Evolutionary conservation across 441 rosid genomes (phyloP).

Genomic region (Euphorbia schlechtendalii): DNA sequence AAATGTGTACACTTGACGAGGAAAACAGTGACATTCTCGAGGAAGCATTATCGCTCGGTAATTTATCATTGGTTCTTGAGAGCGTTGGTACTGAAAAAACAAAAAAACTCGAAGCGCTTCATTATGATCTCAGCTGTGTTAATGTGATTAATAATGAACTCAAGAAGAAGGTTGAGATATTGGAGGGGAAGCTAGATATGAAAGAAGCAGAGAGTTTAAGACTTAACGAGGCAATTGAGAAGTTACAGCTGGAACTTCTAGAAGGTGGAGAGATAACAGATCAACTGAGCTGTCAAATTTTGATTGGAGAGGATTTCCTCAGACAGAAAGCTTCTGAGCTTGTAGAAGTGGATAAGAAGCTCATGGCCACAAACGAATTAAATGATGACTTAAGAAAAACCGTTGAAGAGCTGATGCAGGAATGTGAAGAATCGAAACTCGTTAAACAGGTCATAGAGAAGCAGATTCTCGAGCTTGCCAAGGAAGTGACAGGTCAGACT

Average conservation of each 20-base stretch:
- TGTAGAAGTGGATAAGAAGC: constrained; percentile 52
- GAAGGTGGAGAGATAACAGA: constrained; percentile 48
- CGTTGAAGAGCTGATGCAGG: constrained; percentile 56
- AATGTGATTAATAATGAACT: constrained; percentile 30
- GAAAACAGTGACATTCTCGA: constrained; percentile 46
- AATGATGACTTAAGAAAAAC: constrained; percentile 44
- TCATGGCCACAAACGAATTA: constrained; percentile 41
- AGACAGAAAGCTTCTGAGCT: constrained; percentile 50
- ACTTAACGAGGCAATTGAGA: constrained; percentile 43
- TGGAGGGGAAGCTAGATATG: constrained; percentile 43
- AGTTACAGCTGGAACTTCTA: constrained; percentile 47
- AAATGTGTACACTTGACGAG: constrained; percentile 46
- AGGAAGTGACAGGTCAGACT: constrained; percentile 35
- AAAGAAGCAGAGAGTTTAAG: constrained; percentile 48
- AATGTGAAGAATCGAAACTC: constrained; percentile 43
- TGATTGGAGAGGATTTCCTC: constrained; percentile 47
- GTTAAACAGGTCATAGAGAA: constrained; percentile 33
- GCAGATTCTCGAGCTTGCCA: constrained; percentile 37
- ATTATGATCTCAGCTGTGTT: constrained; percentile 35
- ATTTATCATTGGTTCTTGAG: constrained; percentile 43
- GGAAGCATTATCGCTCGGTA: constrained; percentile 48
- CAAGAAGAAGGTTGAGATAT: constrained; percentile 34
- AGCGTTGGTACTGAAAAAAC: constrained; percentile 56
- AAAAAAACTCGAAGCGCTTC: constrained; percentile 44
- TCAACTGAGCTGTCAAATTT: constrained; percentile 46